phyloP scores from a whole-genome alignment of 23 red algal genomes.

The Porphyridium purpureum region DNA sequence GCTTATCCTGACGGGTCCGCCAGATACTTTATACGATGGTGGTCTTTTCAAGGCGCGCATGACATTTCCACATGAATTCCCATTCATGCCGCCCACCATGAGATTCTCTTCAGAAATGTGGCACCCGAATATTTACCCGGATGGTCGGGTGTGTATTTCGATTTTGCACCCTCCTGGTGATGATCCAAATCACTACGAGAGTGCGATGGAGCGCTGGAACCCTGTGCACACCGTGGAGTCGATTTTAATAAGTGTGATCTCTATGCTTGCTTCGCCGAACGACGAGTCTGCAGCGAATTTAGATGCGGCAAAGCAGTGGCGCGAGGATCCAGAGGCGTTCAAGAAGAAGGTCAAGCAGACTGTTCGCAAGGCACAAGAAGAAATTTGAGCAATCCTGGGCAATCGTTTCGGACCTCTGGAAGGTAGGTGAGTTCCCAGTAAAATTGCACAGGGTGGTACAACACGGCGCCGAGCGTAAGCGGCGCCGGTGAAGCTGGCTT shows the following conservation, averaged over 20 bases:
- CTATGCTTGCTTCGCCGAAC: slow-evolving; percentile 88
- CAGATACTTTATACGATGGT: slow-evolving; percentile 86
- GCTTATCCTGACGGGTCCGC: slow-evolving; percentile 80
- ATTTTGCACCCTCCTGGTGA: slow-evolving; percentile 93
- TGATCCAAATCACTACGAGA: slow-evolving; percentile 90
- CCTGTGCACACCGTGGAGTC: slow-evolving; percentile 97
- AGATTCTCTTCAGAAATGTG: slow-evolving; percentile 84
- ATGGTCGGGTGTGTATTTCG: slow-evolving; percentile 90
- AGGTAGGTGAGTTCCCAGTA: no score
- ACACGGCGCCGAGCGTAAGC: no score
- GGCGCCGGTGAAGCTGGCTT: no score
- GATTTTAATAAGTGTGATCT: slow-evolving; percentile 88
- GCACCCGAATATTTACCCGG: slow-evolving; percentile 98
- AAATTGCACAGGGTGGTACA: no score
- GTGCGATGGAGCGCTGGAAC: slow-evolving; percentile 82
- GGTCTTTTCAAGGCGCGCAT: slow-evolving; percentile 89
- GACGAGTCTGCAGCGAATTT: slow-evolving; percentile 94
- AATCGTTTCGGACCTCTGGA: no score
- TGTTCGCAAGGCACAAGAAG: slow-evolving; percentile 65
- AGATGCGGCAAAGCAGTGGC: slow-evolving; percentile 97
- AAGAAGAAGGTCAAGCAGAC: slow-evolving; percentile 77
- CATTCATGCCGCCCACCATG: slow-evolving; percentile 92
- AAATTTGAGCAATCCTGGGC: no score
- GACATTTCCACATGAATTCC: slow-evolving; percentile 86
- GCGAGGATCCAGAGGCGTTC: slow-evolving; percentile 73